A percentile compares a stretch with the other conserved stretches of the same genome.
Conservation (phyloP, 768 basidiomycete species). For the Leucocoprinus sp. region DNA sequence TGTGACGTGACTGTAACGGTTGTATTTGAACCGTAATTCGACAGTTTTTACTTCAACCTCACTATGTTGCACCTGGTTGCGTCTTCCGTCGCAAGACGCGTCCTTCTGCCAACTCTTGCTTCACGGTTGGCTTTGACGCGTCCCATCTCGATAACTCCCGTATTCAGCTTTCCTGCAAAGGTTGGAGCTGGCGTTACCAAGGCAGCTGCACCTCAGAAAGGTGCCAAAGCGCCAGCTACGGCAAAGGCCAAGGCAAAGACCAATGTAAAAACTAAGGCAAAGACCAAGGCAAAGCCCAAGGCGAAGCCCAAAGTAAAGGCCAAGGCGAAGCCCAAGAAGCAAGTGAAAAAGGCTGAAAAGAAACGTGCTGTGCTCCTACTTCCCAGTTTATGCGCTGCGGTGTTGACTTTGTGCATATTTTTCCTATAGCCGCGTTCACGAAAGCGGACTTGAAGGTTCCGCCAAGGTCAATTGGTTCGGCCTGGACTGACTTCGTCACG, state of each 20-base stretch:
- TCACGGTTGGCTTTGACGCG: conserved; percentile 4
- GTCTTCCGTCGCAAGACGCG: neutral
- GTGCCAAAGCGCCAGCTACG: neutral
- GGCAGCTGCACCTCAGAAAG: neutral
- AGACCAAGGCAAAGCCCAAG: neutral
- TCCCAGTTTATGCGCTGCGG: neutral
- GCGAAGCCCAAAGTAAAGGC: too few species aligned
- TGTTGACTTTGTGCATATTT: neutral
- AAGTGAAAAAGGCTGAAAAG: neutral
- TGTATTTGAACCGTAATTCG: neutral
- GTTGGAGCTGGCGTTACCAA: neutral
- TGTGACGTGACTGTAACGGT: neutral
- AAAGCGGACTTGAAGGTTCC: conserved; percentile 2
- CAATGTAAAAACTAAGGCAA: neutral
- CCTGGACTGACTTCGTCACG: neutral
- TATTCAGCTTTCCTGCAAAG: neutral
- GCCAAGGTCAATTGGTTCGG: neutral
- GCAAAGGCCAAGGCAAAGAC: neutral
- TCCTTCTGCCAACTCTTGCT: neutral
- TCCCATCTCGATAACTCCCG: neutral
- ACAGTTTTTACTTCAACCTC: neutral
- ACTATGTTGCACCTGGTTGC: conserved; percentile 2
- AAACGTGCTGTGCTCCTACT: neutral
- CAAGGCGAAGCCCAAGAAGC: neutral
- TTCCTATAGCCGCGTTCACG: neutral